Base-by-base conservation (phyloP, 2,329 filamentous ascomycete genomes). In the Colletotrichum liaoningense region DNA sequence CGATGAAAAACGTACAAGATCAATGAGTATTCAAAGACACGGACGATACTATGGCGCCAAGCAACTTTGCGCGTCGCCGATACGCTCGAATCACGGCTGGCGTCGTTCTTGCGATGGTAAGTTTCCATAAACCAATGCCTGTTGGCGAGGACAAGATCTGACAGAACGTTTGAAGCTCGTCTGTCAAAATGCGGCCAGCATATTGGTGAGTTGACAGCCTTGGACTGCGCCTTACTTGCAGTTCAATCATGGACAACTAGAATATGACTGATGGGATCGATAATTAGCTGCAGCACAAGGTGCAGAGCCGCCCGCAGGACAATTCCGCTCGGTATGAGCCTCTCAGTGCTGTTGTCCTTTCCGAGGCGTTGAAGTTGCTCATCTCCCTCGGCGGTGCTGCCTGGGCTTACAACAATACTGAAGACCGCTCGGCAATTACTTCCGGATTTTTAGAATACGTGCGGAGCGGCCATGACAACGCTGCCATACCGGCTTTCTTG, bases 401-500 rank as follows among this genome's bases (percentile, higher is more conserved):
- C 16, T 52, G 30, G 62, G 30, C n/a, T 22, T 55, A 35, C 19
- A 14, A 22, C 4, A 9, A 35, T 28, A 54, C 19, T 16, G 28
- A 28, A 14, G 28, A 22, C 46, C 26, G n/a, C 19, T 19, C 30
- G 46, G 35, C 28, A 30, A 19, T 26, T 16, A 1, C 60, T 26
- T 54, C 26, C n/a, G n/a, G 60, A 7, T 35, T 54, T 49, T 22
- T 52, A 46, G n/a, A 2, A 16, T 63, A 52, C 19, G 26, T 52
- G 38, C 26, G 42, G 26, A 16, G 42, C n/a, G 26, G 42, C 26
- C 42, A 22, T 63, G 26, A 49, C 38, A 63, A 7, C 19, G 30
- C 69, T 19, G 63, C 46, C 6, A 14, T 59, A 16, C 64, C 69
- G 7, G 64, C 69, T 8, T 11, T 68, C 12, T 22, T 68, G 4